These are phyloP conservation scores for Xylariaceae sp. DNA, from an alignment of 2,329 filamentous ascomycete species.

Conservation along the genomic window DNA sequence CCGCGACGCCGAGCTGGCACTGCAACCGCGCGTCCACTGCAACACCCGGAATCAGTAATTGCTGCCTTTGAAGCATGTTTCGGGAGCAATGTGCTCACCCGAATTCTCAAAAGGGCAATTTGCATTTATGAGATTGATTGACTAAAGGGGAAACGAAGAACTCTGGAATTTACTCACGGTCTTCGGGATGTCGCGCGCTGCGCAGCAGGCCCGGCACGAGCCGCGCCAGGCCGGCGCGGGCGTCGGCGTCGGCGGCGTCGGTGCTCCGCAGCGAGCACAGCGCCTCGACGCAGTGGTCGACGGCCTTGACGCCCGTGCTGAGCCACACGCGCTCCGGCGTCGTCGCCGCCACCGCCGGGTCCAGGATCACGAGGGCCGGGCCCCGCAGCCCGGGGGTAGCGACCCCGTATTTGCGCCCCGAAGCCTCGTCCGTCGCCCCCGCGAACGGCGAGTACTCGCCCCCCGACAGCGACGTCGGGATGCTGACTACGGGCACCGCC, in stretches of 20 bases:
- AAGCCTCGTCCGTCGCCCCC: slow-evolving; percentile 34
- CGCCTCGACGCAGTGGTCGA: slow-evolving; percentile 40
- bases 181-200: slow-evolving; percentile 32
- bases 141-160: no score
- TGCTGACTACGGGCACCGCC: slow-evolving; percentile 37
- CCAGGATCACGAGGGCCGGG: slow-evolving; percentile 57
- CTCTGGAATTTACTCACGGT: no score
- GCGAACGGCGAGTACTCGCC: slow-evolving; percentile 41
- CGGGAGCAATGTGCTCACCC: no score
- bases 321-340: slow-evolving; percentile 60
- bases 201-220: slow-evolving; percentile 30
- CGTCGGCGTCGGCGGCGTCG: slow-evolving; percentile 24
- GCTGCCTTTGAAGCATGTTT: no score
- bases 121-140: no score
- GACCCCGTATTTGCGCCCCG: slow-evolving; percentile 36
- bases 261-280: slow-evolving; percentile 32
- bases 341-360: slow-evolving; percentile 52
- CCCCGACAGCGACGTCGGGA: slow-evolving; percentile 41
- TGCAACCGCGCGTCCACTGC: slow-evolving; percentile 47
- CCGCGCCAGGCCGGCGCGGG: slow-evolving; percentile 19
- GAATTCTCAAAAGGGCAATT: no score
- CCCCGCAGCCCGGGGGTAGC: slow-evolving; percentile 40
- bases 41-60: no score
- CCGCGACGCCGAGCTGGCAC: slow-evolving; percentile 54
- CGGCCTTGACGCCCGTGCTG: slow-evolving; percentile 50